Evolutionary conservation across 1,139 yeast genomes (phyloP), one percentile per base, ranked within the genome.

Genomic region (Suhomyces guaymorum): DNA sequence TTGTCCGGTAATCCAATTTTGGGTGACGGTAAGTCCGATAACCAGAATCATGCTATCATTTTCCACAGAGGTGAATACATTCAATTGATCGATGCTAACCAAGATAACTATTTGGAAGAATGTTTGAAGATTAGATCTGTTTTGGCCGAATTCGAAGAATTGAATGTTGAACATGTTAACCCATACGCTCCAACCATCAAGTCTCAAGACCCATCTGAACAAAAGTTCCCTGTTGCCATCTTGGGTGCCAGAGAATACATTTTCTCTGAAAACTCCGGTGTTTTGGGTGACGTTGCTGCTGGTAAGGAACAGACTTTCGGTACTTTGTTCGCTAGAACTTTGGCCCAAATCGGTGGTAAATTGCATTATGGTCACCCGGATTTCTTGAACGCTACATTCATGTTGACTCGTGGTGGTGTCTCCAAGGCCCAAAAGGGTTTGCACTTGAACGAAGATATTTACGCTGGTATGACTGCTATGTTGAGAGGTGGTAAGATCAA

Each of bases 231-330:
- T 21, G 98, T 92, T 54, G 98, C 98, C 39, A 90, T 92, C 61
- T 88, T 92, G 54, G 98, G 98, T 81, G 97, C 98, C 38, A 85
- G 98, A 75, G 98, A 92, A 71, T 92, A 92, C 70, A 92, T 92
- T 70, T 92, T 92, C 85, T 88, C 97, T 45, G 98, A 92, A 69
- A 92, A 90, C 73, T 85, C 96, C 49, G 98, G 98, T 84, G 87
- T 92, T 56, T 78, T 92, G 52, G 98, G 98, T 82, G 98, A 92
- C 69, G 95, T 92, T 64, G 98, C 98, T 54, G 98, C 98, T 49
- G 98, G 97, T 80, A 92, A 92, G 73, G 98, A 92, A 78, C 98
- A 92, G 69, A 92, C 98, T 51, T 92, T 92, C 61, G 98, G 98
- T 82, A 92, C 98, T 9, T 73, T 92, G 63, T 92, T 92, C 58